Evolutionary conservation across 2,329 filamentous ascomycete genomes (phyloP), one percentile per base, ranked within the genome.

Genomic region (Botrytis deweyae): DNA sequence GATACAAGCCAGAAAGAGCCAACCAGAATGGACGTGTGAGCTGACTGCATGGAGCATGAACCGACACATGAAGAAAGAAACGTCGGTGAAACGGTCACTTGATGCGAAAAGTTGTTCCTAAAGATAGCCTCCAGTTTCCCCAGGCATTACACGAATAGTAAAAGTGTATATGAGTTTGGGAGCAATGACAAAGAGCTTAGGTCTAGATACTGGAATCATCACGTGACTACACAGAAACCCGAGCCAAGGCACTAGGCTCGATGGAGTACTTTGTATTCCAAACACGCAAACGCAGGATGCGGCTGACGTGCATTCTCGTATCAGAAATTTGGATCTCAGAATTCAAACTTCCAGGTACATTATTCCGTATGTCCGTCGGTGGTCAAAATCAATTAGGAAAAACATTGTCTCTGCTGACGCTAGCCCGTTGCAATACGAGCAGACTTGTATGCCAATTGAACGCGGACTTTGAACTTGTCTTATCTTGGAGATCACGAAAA

Each of bases 211-310:
- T 3, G 5, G 12, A 42, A 6, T 3, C 2, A 40, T 8, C 65
- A 68, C 49, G 65, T 68, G 65, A 29, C 25, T 9, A 18, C 1
- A 14, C 18, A 4, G 22, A 44, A 44, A 10, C 20, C 2, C 8
- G 3, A 44, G 49, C 66, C n/a, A 10, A 16, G 49, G 7, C 38
- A 69, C 66, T 69, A 69, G 25, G 49, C 66, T 69, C 10, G n/a
- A 69, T 69, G 49, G 22, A 58, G 66, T 44, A 58, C 18, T 69
- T 42, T 58, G 49, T 69, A 58, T 68, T 58, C 49, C 66, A 58
- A 58, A 68, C 36, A 29, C 33, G 46, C 46, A 58, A 36, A 58
- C 25, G 10, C 25, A 42, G 10, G 5, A n/a, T 44, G 66, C 49
- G 20, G 38, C 66, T 69, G 49, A 69, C 49, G 10, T 42, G 29